Evolutionary conservation across 768 basidiomycete species (phyloP).

Genomic region (Psilocybe tampanensis): DNA sequence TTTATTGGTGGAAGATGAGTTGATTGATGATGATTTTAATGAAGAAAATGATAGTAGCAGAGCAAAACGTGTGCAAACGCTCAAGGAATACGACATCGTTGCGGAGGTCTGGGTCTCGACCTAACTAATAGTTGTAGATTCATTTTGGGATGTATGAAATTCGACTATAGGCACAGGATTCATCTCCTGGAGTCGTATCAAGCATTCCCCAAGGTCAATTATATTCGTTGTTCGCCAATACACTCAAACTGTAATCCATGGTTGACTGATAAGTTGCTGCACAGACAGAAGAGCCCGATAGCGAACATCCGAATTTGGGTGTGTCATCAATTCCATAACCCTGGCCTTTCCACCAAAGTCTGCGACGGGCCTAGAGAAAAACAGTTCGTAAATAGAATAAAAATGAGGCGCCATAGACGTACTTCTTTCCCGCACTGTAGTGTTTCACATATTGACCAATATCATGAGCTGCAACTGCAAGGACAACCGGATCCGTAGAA

Average conservation of each 20-base stretch:
- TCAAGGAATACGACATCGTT: constrained; percentile 75
- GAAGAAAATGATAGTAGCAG: constrained; percentile 21
- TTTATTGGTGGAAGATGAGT: constrained; percentile 59
- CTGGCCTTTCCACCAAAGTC: constrained; percentile 86
- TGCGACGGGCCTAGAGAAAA: constrained; percentile 61
- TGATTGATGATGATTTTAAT: constrained; percentile 36
- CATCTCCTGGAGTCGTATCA: too few relatives aligned
- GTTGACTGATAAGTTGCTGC: constrained; percentile 89
- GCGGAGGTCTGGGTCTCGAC: constrained; percentile 62
- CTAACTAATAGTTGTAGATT: neutral
- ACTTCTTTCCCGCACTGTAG: constrained; percentile 93
- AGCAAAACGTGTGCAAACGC: constrained; percentile 40
- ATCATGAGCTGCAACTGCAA: constrained; percentile 93
- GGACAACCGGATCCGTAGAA: constrained; percentile 72
- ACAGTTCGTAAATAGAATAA: constrained; percentile 1
- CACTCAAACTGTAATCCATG: constrained; percentile 65
- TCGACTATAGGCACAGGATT: neutral
- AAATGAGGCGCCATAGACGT: constrained; percentile 22
- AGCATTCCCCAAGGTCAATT: too few relatives aligned
- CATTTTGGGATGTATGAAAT: neutral
- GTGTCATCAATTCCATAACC: constrained; percentile 92
- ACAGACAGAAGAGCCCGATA: constrained; percentile 92
- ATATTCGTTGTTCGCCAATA: too few relatives aligned
- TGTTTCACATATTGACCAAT: constrained; percentile 93
- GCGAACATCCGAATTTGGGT: constrained; percentile 84